A percentile compares a stretch with the other conserved stretches of the same genome.
phyloP scores from a whole-genome alignment of 768 basidiomycete species.

The Lanmaoa rubissima region DNA sequence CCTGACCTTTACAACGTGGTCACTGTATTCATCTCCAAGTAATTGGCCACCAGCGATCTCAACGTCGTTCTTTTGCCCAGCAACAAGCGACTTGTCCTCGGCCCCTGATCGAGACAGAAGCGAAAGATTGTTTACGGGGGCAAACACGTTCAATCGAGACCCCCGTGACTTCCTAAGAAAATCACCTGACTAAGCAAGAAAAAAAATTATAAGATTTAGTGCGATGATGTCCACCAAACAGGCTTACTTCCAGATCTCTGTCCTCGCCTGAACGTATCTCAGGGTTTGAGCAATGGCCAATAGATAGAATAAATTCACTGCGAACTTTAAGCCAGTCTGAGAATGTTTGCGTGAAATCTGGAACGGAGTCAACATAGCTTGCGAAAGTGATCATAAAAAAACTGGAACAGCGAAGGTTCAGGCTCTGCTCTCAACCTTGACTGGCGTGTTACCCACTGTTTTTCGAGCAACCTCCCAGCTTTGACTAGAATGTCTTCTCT shows the following conservation, averaged over 20 bases:
- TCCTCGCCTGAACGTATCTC: constrained; percentile 50
- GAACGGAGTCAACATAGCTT: constrained; percentile 73
- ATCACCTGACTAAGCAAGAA: constrained; percentile 65
- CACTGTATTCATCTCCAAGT: constrained; percentile 93
- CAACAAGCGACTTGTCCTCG: constrained; percentile 52
- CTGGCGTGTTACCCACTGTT: constrained; percentile 65
- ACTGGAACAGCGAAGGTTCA: constrained; percentile 38
- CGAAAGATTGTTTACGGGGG: constrained; percentile 87
- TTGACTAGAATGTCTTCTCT: constrained; percentile 55
- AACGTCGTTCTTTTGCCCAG: constrained; percentile 72
- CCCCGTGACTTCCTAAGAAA: constrained; percentile 81
- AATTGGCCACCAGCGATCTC: constrained; percentile 80
- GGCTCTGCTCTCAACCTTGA: not conserved
- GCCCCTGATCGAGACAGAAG: constrained; percentile 69
- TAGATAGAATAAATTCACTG: not conserved
- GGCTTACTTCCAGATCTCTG: constrained; percentile 91
- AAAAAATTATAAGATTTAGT: not conserved
- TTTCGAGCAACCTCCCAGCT: constrained; percentile 77
- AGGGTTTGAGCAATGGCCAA: not conserved
- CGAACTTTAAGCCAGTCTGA: constrained; percentile 82
- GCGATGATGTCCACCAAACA: not conserved
- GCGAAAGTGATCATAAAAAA: constrained; percentile 96
- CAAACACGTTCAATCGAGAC: constrained; percentile 84
- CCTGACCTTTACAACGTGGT: constrained; percentile 84
- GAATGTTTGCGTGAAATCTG: constrained; percentile 67